These are phyloP conservation scores for Fraxinus sp. DNA, from an alignment of 305 asterid species.

Conservation along the genomic window DNA sequence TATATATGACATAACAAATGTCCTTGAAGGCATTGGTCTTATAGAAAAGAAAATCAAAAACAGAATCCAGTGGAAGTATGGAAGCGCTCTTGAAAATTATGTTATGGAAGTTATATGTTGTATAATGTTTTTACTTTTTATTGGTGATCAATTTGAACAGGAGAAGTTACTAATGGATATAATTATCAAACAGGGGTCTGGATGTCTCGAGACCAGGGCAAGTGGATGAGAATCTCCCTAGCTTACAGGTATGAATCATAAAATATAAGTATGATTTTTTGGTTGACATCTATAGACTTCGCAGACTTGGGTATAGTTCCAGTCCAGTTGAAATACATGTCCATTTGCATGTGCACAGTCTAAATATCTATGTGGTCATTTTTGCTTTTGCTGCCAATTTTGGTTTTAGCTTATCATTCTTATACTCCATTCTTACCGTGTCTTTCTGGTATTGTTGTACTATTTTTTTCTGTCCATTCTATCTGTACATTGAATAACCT, in stretches of 20 bases:
- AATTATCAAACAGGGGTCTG: slow-evolving; percentile 64
- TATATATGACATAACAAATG: slow-evolving; percentile 97
- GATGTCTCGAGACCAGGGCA: slow-evolving; percentile 82
- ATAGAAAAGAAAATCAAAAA: slow-evolving; percentile 94
- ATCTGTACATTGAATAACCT: not conserved
- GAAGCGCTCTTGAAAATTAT: slow-evolving; percentile 12
- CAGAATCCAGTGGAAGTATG: slow-evolving; percentile 99
- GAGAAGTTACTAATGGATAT: slow-evolving; percentile 29
- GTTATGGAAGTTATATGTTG: slow-evolving; percentile 15
- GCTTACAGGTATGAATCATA: slow-evolving; percentile 60
- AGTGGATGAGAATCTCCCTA: slow-evolving; percentile 56
- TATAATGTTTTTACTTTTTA: slow-evolving; percentile 17
- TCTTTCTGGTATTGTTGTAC: not conserved
- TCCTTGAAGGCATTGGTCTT: slow-evolving; percentile 98
- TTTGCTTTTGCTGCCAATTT: not conserved
- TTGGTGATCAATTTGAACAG: slow-evolving; percentile 17
- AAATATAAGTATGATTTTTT: not conserved
- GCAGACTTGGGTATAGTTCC: not conserved
- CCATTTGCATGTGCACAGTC: not conserved
- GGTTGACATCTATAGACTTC: not conserved
- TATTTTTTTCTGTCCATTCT: not conserved
- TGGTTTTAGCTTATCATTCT: not conserved
- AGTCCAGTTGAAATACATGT: not conserved
- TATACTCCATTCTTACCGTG: not conserved
- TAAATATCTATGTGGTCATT: not conserved